Percentiles rank a stretch among this genome's conserved stretches.
Evolutionary conservation across 1,139 yeast genomes (phyloP).

Genomic region (Candida gigantensis): DNA sequence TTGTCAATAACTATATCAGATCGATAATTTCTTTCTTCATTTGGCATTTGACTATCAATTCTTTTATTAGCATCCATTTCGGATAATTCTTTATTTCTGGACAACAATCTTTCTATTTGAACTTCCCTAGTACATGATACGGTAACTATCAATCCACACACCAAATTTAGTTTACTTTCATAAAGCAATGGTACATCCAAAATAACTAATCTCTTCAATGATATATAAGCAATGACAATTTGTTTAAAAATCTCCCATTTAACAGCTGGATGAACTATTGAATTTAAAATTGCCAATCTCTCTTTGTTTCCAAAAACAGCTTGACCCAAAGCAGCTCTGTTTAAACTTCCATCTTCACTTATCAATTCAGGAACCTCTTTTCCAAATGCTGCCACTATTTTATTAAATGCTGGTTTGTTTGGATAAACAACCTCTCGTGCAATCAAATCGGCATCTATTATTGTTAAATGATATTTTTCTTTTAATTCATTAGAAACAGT

Average conservation of each 20-base stretch:
- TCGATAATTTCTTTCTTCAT: slow-evolving; percentile 52
- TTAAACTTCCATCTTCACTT: slow-evolving; percentile 51
- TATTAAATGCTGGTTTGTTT: slow-evolving; percentile 66
- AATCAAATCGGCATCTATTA: slow-evolving; percentile 88
- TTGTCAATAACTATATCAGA: slow-evolving; percentile 76
- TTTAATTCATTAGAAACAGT: slow-evolving; percentile 70
- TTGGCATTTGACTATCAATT: slow-evolving; percentile 75
- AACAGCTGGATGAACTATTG: slow-evolving; percentile 89
- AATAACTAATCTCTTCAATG: slow-evolving; percentile 55
- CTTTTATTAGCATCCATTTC: slow-evolving; percentile 70
- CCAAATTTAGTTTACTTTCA: slow-evolving; percentile 68
- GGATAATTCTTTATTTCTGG: slow-evolving; percentile 68
- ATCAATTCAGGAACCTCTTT: slow-evolving; percentile 58
- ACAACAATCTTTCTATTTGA: slow-evolving; percentile 64
- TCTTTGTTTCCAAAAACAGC: slow-evolving; percentile 71
- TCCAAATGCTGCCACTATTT: slow-evolving; percentile 62
- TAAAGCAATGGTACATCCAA: slow-evolving; percentile 89
- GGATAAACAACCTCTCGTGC: slow-evolving; percentile 87
- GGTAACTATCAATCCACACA: slow-evolving; percentile 74
- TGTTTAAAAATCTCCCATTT: slow-evolving; percentile 64
- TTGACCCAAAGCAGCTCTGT: slow-evolving; percentile 74
- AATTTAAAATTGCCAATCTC: slow-evolving; percentile 59
- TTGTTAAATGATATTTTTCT: slow-evolving; percentile 52
- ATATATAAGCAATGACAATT: slow-evolving; percentile 56
- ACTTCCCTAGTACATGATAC: slow-evolving; percentile 59